phyloP scores from a whole-genome alignment of 2,329 filamentous ascomycete genomes.

The Cadophora sp. region DNA sequence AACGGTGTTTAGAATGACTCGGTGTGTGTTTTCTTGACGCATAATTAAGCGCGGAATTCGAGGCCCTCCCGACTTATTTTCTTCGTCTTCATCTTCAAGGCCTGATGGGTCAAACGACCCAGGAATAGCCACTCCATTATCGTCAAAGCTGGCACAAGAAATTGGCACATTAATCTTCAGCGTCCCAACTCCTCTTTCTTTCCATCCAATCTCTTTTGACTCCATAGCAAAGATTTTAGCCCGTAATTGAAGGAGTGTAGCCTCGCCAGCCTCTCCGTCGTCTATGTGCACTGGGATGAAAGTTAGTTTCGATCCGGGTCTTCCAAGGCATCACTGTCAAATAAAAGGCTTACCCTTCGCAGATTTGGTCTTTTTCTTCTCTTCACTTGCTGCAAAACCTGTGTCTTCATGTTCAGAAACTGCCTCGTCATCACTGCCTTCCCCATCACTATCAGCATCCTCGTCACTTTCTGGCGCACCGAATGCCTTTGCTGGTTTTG shows the following conservation, averaged over 20 bases:
- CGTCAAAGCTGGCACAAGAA: constrained; percentile 60
- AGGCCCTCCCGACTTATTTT: constrained; percentile 43
- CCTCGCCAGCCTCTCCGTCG: constrained; percentile 86
- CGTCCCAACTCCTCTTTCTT: constrained; percentile 84
- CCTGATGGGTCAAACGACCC: constrained; percentile 64
- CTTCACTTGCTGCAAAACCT: constrained; percentile 58
- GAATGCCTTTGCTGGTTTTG: constrained; percentile 74
- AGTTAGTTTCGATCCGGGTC: not conserved
- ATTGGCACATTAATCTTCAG: constrained; percentile 82
- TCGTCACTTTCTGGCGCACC: constrained; percentile 75
- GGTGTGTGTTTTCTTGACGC: constrained; percentile 87
- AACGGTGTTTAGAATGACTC: constrained; percentile 85
- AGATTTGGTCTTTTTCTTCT: constrained; percentile 68
- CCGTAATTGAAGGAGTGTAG: constrained; percentile 75
- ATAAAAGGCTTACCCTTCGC: constrained; percentile 67
- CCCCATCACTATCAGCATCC: constrained; percentile 56
- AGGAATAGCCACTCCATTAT: constrained; percentile 55
- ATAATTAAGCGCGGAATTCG: constrained; percentile 77
- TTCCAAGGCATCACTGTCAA: not conserved
- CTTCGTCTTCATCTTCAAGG: constrained; percentile 53
- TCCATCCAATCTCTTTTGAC: constrained; percentile 70
- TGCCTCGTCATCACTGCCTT: constrained; percentile 49
- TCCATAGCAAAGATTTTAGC: constrained; percentile 87
- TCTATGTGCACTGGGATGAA: constrained; percentile 68
- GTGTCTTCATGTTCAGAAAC: constrained; percentile 54